phyloP scores from a whole-genome alignment of 108 stramenopile genomes.

The Nitzschia palea region DNA sequence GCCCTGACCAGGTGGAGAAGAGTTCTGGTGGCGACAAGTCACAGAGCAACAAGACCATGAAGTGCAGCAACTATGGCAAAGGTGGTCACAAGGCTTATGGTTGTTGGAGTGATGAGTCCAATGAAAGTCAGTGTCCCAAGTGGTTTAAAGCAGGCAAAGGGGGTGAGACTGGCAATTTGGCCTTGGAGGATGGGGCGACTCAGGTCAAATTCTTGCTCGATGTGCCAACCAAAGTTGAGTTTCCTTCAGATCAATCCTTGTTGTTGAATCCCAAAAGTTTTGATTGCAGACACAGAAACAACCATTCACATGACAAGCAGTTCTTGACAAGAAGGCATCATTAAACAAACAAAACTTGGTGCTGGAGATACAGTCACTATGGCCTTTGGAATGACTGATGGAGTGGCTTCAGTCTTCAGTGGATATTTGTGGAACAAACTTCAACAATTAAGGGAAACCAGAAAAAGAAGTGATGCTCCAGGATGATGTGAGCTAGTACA shows the following conservation, averaged over 20 bases:
- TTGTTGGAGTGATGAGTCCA: not conserved
- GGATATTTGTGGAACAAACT: not conserved
- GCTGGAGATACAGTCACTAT: not conserved
- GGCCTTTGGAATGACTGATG: not conserved
- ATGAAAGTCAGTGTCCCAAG: not conserved
- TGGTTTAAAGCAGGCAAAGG: not conserved
- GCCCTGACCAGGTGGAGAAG: no score
- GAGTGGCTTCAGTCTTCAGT: not conserved
- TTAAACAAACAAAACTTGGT: not conserved
- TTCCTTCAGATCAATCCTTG: not conserved
- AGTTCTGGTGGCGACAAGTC: no score
- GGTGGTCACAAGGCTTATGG: not conserved
- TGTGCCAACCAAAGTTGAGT: not conserved
- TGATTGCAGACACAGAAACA: constrained; percentile 34
- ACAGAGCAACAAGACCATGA: no score
- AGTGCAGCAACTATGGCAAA: not conserved
- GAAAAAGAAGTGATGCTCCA: not conserved
- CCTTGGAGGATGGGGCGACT: not conserved
- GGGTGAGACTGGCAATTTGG: not conserved
- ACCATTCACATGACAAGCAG: constrained; percentile 5
- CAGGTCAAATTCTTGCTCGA: not conserved
- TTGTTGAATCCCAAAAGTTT: constrained; percentile 9
- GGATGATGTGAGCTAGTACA: no score
- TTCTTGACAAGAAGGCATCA: not conserved
- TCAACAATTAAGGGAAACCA: constrained; percentile 5